Evolutionary conservation across 2,329 filamentous ascomycete genomes (phyloP).

Genomic region (Lecanicillium sp.): DNA sequence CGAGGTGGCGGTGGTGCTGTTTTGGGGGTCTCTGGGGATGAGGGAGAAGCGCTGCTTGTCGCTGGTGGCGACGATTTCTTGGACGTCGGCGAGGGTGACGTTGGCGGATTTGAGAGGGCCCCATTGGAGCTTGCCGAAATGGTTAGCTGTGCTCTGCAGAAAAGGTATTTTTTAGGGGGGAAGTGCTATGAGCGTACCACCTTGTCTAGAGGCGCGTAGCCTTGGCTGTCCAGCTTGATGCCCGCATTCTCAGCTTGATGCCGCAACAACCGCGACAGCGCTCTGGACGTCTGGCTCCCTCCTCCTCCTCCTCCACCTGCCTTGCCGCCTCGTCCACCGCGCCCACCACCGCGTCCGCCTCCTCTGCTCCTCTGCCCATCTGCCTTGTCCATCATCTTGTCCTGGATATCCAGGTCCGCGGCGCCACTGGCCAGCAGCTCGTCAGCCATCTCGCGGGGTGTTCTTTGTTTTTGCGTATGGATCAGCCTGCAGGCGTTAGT

Average conservation of each 20-base stretch:
- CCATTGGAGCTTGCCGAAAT: conserved; percentile 51
- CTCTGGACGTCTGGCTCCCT: conserved; percentile 42
- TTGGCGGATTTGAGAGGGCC: conserved; percentile 59
- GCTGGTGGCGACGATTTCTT: conserved; percentile 62
- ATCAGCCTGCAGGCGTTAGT: too few species aligned
- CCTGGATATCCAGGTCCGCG: conserved; percentile 5
- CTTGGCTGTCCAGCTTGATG: conserved; percentile 51
- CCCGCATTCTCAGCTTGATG: conserved; percentile 54
- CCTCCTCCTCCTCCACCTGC: conserved; percentile 27
- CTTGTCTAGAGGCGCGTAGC: conserved; percentile 50
- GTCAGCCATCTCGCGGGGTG: conserved; percentile 1
- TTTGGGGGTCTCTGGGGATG: conserved; percentile 36
- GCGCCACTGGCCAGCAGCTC: conserved; percentile 3
- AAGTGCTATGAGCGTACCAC: conserved; percentile 44
- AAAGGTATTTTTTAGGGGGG: neutral
- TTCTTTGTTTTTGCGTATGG: conserved; percentile 9
- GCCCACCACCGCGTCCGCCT: conserved; percentile 21
- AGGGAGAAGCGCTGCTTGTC: conserved; percentile 90
- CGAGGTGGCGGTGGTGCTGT: conserved; percentile 33
- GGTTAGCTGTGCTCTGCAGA: too few species aligned
- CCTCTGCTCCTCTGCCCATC: conserved; percentile 1
- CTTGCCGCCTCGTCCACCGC: conserved; percentile 24
- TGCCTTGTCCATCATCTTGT: conserved; percentile 2
- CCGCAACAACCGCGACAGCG: conserved; percentile 47
- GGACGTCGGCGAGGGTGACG: conserved; percentile 70